phyloP scores from a whole-genome alignment of 2,329 filamentous ascomycete genomes.

The Coniosporium tulheliwenetii region DNA sequence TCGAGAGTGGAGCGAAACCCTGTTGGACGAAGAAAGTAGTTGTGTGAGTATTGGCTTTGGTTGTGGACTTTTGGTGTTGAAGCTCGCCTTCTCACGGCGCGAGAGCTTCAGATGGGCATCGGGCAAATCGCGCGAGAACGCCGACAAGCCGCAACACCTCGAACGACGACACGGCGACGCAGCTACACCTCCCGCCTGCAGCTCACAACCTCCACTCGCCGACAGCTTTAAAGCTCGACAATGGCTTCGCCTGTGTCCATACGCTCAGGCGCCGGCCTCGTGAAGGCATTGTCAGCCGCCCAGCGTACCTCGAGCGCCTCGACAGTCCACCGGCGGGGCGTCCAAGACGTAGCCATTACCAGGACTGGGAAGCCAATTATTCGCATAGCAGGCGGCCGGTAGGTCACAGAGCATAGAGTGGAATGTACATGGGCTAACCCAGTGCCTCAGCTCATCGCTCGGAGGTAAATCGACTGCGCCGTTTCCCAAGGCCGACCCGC shows the following conservation, averaged over 20 bases:
- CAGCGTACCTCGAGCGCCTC: background rate
- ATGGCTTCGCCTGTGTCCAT: slow-evolving; percentile 12
- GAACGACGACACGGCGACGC: background rate
- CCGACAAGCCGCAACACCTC: no score
- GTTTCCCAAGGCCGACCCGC: slow-evolving; percentile 4
- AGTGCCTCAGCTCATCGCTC: slow-evolving; percentile 46
- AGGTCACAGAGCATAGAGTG: slow-evolving; percentile 17
- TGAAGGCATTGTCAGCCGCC: background rate
- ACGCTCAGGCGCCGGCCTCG: background rate
- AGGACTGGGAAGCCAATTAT: slow-evolving; percentile 93
- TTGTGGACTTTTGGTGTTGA: no score
- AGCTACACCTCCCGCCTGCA: slow-evolving; percentile 3
- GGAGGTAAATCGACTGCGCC: slow-evolving; percentile 46
- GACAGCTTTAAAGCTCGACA: slow-evolving; percentile 9
- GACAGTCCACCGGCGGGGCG: slow-evolving; percentile 22
- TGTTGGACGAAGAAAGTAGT: slow-evolving; percentile 5
- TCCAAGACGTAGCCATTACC: slow-evolving; percentile 82
- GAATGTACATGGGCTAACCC: no score
- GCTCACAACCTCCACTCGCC: no score
- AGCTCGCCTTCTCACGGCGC: no score
- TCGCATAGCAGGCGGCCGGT: slow-evolving; percentile 80
- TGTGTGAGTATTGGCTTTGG: slow-evolving; percentile 6
- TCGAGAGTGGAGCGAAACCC: background rate
- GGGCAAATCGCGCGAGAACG: no score
- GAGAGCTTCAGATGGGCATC: no score